Evolutionary conservation across 2,329 filamentous ascomycete genomes (phyloP), one percentile per base, ranked within the genome.

Genomic region (Arthrobotrys conoides): DNA sequence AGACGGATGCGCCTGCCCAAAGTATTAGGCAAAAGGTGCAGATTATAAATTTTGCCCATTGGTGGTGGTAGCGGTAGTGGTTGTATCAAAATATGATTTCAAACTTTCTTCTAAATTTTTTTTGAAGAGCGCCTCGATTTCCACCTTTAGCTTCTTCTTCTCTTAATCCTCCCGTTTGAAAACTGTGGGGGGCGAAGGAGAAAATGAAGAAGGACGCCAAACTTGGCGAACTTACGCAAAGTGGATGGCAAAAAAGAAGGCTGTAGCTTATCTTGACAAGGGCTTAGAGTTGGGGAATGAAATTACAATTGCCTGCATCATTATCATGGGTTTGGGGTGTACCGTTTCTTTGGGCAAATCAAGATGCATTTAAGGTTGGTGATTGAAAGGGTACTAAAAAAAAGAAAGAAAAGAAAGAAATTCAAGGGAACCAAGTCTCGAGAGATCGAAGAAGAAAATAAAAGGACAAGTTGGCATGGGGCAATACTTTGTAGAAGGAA

Each of bases 181-280:
- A 44, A 46, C 41, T 59, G 53, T 59, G 53, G 53, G 53, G 53
- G 53, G 22, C 18, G 18, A 51, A 48, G 22, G 22, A 48, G 8
- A 18, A 20, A 14, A 16, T 18, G n/a, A 46, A 20, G 41, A 24
- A 24, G 12, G 33, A 55, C 53, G 53, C 65, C 41, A 59, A 73
- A 73, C 70, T 73, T 73, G 70, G 70, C 70, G 64, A 75, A 75
- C 49, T 66, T 68, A 75, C 71, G 71, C 71, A 68, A 75, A 76
- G 57, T 46, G 66, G 72, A 76, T 70, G 72, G 59, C 72, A 76
- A 71, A 71, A 76, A 71, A 71, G 59, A 76, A 71, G 72, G 66
- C 66, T 76, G 72, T 76, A 76, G 72, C 72, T 76, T 76, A 76
- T 76, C 72, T 71, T 65, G 72, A 76, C 72, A 3, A 65, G 41